Evolutionary conservation across 345 rosid species (phyloP).

Genomic region (Syzygium aromaticum): DNA sequence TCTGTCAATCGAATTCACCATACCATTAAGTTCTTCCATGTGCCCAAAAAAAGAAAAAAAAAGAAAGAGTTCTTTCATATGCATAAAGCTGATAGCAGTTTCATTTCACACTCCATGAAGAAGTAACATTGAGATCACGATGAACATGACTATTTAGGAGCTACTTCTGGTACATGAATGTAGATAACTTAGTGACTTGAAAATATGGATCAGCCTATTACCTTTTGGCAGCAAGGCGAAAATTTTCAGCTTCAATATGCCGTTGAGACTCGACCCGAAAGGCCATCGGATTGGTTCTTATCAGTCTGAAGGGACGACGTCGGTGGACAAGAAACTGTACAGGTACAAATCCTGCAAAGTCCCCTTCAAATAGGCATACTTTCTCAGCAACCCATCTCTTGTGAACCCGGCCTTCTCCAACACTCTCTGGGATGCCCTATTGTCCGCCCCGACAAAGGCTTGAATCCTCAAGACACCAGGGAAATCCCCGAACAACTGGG

Average conservation of each 20-base stretch:
- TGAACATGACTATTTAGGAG: background rate
- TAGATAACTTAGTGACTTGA: background rate
- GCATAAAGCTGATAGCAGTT: background rate
- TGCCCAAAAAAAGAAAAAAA: background rate
- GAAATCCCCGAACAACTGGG: conserved; percentile 24
- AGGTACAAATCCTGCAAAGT: conserved; percentile 14
- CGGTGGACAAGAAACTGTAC: conserved; percentile 25
- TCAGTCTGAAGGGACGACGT: background rate
- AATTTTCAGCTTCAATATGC: background rate
- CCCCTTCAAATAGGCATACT: conserved; percentile 29
- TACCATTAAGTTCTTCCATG: background rate
- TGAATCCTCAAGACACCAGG: conserved; percentile 35
- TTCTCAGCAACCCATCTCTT: conserved; percentile 35
- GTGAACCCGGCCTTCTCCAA: conserved; percentile 36
- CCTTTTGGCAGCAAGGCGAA: background rate
- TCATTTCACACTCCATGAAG: background rate
- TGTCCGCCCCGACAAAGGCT: conserved; percentile 28
- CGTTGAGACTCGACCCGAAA: background rate
- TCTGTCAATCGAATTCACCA: background rate
- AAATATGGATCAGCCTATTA: background rate
- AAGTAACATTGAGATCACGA: background rate
- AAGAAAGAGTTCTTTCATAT: background rate
- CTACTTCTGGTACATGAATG: background rate
- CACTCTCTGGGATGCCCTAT: conserved; percentile 37
- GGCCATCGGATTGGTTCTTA: background rate